phyloP scores from a whole-genome alignment of 305 asterid genomes.

The Fraxinus xanthoxyloides region DNA sequence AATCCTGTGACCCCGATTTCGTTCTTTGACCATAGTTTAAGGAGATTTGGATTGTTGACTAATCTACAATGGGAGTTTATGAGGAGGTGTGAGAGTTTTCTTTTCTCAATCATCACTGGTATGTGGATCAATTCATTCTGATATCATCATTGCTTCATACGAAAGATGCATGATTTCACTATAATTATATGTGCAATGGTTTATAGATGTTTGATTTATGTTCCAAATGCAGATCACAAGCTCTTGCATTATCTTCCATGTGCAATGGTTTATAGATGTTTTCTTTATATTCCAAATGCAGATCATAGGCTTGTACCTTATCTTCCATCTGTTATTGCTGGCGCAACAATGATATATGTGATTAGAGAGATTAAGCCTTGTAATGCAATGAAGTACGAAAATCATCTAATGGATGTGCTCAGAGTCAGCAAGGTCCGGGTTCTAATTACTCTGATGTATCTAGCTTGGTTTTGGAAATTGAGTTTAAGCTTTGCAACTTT shows the following conservation, averaged over 20 bases:
- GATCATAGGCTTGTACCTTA: too few relatives aligned
- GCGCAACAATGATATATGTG: too few relatives aligned
- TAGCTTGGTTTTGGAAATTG: background rate
- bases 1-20: constrained; percentile 70
- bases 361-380: constrained; percentile 43
- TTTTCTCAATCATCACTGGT: too few relatives aligned
- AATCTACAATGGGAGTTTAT: too few relatives aligned
- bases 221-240: constrained; percentile 58
- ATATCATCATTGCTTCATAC: too few relatives aligned
- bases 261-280: background rate
- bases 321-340: too few relatives aligned
- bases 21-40: too few relatives aligned
- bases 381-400: constrained; percentile 41
- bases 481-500: background rate
- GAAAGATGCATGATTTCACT: too few relatives aligned
- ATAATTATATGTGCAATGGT: background rate
- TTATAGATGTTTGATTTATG: background rate
- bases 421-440: constrained; percentile 56
- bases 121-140: too few relatives aligned
- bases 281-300: too few relatives aligned
- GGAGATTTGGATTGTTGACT: too few relatives aligned
- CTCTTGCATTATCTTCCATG: constrained; percentile 57
- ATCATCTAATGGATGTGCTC: constrained; percentile 51
- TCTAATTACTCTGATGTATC: background rate
- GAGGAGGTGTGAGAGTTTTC: too few relatives aligned